Base-by-base conservation (phyloP, 257 asterid species). In the Eustoma russellianum region DNA sequence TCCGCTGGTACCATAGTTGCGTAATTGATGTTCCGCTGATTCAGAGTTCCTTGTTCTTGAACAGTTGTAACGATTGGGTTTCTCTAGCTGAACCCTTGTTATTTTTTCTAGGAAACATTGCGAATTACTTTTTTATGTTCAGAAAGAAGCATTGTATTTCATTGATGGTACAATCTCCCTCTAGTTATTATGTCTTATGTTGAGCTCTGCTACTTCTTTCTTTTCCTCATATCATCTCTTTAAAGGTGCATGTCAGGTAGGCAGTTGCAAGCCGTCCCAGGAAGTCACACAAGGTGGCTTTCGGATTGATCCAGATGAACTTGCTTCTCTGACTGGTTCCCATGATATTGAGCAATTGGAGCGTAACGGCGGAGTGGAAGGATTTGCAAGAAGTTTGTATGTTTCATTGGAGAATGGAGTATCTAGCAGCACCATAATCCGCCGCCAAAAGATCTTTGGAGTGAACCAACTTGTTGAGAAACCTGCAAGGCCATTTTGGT, bases 61-160 rank as follows among this genome's bases (percentile, higher is more conserved):
- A 15, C 41, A 16, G 7, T 24, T 43, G 17, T 48, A 38, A 38
- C 7, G 43, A 38, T 38, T 38, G 11, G 12, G 11, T 38, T 5
- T 44, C 33, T 52, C 7, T 19, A 15, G 44, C 44, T 13, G 16
- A 24, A 13, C 1, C 10, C 7, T 15, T 52, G 14, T 50, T 6
- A n/a, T 55, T 38, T 63, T 68, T 56, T 60, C 11, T 90, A 88
- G 88, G 91, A 88, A 79, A 72, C 78, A 69, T 77, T 87, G 38
- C 74, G 94, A 56, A 61, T 79, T 67, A 85, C 78, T 70, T 47
- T 47, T 88, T 48, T 79, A 75, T 49, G 96, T 83, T 61, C 94
- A 87, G 61, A 83, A 77, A 68, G 94, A 92, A 4, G 92, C 96
- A 33, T 61, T 80, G 52, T 78, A 75, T 58, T 87, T 87, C 76